Evolutionary conservation across 2,329 filamentous ascomycete species (phyloP).

Genomic region (Verticillium longisporum): DNA sequence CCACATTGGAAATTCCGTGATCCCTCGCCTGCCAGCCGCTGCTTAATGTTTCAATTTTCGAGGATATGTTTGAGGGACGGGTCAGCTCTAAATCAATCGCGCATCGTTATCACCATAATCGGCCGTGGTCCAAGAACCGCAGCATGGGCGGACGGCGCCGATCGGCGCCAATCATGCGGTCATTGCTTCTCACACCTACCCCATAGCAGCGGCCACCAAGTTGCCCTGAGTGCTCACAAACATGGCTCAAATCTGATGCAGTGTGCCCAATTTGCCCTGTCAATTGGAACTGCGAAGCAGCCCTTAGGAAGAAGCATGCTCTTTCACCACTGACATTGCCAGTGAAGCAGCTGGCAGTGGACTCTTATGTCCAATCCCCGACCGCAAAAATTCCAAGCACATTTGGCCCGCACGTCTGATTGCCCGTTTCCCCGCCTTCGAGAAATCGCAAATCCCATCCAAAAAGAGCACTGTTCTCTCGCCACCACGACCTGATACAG

Average conservation of each 20-base stretch:
- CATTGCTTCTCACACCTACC: neutral
- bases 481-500: neutral
- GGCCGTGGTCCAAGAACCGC: neutral
- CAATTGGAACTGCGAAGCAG: too few relatives aligned
- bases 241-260: neutral
- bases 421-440: neutral
- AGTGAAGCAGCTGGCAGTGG: neutral
- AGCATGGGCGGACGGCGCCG: neutral
- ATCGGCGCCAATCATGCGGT: neutral
- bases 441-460: neutral
- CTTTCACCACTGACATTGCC: too few relatives aligned
- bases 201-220: neutral
- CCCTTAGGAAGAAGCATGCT: too few relatives aligned
- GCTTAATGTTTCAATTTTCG: too few relatives aligned
- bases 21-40: too few relatives aligned
- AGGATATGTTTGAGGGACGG: too few relatives aligned
- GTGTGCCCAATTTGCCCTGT: too few relatives aligned
- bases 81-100: too few relatives aligned
- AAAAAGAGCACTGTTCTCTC: neutral
- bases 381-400: neutral
- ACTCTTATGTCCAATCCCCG: neutral
- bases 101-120: too few relatives aligned
- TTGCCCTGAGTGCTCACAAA: neutral
- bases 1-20: too few relatives aligned
- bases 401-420: neutral